Conservation (phyloP, 78 protist species). For the Planoprotostelium fungivorum region DNA sequence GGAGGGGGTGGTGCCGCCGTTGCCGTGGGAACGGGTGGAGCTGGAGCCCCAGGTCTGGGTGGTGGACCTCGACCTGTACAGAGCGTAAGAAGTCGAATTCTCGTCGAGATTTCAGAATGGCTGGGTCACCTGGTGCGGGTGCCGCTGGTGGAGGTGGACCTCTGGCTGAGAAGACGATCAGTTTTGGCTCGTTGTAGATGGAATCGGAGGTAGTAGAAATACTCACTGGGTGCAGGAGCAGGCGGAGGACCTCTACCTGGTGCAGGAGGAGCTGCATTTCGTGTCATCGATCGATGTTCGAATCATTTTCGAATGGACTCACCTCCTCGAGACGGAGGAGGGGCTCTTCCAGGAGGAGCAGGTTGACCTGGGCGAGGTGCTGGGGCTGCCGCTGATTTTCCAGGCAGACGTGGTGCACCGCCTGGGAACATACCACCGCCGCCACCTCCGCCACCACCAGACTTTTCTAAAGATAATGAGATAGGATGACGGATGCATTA, state of each 20-base stretch:
- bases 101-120: no score
- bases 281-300: neutral
- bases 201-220: neutral
- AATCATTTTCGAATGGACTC: no score
- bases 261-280: neutral
- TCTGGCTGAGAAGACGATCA: neutral
- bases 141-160: neutral
- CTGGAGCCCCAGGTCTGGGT: neutral
- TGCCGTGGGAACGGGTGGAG: neutral
- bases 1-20: neutral
- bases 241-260: neutral
- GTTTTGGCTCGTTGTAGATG: neutral
- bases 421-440: neutral
- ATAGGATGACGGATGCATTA: neutral
- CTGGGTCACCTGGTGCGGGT: no score
- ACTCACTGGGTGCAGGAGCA: neutral
- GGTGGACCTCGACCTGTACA: neutral
- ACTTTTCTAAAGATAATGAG: neutral
- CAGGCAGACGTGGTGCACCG: neutral
- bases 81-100: neutral
- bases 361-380: neutral
- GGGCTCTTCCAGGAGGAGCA: neutral
- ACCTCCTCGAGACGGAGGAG: neutral
- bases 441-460: neutral
- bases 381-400: neutral